phyloP scores from a whole-genome alignment of 352 stramenopile genomes.

The Lagenidium giganteum region DNA sequence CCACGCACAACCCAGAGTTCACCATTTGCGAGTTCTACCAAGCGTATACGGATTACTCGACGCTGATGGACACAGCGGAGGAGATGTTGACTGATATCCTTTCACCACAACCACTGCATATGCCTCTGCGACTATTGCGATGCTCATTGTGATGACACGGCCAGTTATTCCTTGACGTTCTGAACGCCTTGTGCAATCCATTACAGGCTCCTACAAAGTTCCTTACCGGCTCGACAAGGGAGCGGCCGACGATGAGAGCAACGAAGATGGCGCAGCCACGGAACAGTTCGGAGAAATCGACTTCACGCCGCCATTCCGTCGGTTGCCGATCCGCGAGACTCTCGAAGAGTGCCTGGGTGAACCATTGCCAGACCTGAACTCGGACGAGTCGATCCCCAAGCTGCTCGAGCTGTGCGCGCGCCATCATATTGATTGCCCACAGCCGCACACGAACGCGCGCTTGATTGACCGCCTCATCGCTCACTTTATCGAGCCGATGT shows the following conservation, averaged over 20 bases:
- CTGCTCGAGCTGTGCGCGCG: constrained; percentile 86
- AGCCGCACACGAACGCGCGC: constrained; percentile 93
- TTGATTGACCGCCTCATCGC: constrained; percentile 97
- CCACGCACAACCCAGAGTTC: constrained; percentile 99
- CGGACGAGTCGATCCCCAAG: constrained; percentile 46
- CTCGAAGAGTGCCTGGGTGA: constrained; percentile 89
- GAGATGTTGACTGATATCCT: constrained; percentile 91
- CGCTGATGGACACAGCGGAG: constrained; percentile 98
- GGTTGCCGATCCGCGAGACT: constrained; percentile 95
- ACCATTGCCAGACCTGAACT: constrained; percentile 62
- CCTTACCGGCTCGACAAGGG: constrained; percentile 84
- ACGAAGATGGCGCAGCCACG: constrained; percentile 7
- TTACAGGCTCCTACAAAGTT: constrained; percentile 95
- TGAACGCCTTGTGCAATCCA: constrained; percentile 92
- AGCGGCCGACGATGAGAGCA: neutral
- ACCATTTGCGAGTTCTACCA: constrained; percentile 99
- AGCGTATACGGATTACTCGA: constrained; percentile 98
- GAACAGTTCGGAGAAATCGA: constrained; percentile 89
- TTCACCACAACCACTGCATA: constrained; percentile 7
- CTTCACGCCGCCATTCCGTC: constrained; percentile 97
- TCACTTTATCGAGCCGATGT: constrained; percentile 94
- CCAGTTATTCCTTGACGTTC: constrained; percentile 9
- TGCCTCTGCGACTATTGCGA: too few relatives aligned
- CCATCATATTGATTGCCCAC: constrained; percentile 87
- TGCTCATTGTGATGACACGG: too few relatives aligned